Percentiles rank a stretch among this genome's conserved stretches.
Conservation (phyloP, 2,329 filamentous ascomycete genomes). For the Penicillium sp. region DNA sequence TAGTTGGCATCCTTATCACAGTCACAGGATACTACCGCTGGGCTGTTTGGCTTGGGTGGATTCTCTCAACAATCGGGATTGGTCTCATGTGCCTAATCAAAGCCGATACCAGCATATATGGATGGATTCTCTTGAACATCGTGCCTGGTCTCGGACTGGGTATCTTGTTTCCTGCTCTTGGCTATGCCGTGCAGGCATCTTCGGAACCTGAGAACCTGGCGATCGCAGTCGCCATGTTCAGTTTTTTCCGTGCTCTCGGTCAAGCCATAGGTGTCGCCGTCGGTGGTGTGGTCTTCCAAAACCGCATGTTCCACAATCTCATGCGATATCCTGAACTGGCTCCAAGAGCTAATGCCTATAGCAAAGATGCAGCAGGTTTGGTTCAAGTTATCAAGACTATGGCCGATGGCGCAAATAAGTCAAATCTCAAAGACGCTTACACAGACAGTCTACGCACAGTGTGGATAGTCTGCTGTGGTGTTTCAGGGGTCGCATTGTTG, state of each 20-base stretch:
- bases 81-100: slow-evolving; percentile 49
- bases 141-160: slow-evolving; percentile 63
- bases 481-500: slow-evolving; percentile 55
- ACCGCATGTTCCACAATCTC: slow-evolving; percentile 58
- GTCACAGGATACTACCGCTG: slow-evolving; percentile 62
- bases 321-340: slow-evolving; percentile 52
- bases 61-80: slow-evolving; percentile 58
- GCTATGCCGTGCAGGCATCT: slow-evolving; percentile 65
- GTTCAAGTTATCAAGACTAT: slow-evolving; percentile 61
- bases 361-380: slow-evolving; percentile 60
- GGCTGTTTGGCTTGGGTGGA: slow-evolving; percentile 65
- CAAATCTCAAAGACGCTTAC: slow-evolving; percentile 55
- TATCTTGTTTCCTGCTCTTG: slow-evolving; percentile 66
- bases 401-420: slow-evolving; percentile 44
- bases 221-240: slow-evolving; percentile 65
- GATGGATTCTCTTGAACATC: slow-evolving; percentile 64
- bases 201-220: slow-evolving; percentile 59
- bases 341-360: slow-evolving; percentile 51
- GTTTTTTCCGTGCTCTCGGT: slow-evolving; percentile 67
- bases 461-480: slow-evolving; percentile 58
- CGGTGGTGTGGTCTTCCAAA: slow-evolving; percentile 71
- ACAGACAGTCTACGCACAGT: slow-evolving; percentile 57
- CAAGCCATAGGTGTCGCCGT: slow-evolving; percentile 68
- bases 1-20: slow-evolving; percentile 52
- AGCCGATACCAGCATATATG: slow-evolving; percentile 50